Evolutionary conservation across 2,329 filamentous ascomycete species (phyloP), one percentile per base, ranked within the genome.

Genomic region (Ophiostoma populinum): DNA sequence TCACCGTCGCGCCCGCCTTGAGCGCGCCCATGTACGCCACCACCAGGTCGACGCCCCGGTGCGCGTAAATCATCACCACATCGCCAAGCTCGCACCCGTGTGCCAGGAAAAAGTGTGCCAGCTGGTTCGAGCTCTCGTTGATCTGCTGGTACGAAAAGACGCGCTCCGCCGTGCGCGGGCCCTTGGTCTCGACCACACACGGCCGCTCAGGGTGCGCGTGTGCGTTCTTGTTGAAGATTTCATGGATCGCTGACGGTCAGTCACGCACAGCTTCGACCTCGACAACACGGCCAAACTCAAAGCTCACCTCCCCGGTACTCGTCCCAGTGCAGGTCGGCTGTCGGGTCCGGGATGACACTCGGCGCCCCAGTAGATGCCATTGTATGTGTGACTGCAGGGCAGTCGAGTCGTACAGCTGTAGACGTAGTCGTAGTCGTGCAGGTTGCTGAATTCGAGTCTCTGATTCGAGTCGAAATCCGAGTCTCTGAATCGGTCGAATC

Each of bases 31-130:
- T 92, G 36, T 85, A 75, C 24, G 78, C 81, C 31, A 61, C 50
- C 28, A 71, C 61, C 10, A 73, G 53, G 19, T 71, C 65, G 22
- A 93, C 85, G 38, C 74, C 74, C 39, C 86, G 73, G 55, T 93
- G 70, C 37, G 82, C 82, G 51, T 75, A 94, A 43, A 90, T 80
- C 81, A 93, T 92, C 47, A 93, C 83, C 3, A 93, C 85, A 50
- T 95, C 85, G 7, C 83, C 85, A 45, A 73, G 63, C 40, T 74
- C 64, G 43, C 83, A 64, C 39, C 86, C 85, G 47, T 73, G 65
- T 34, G 76, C 63, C 36, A 79, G 68, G 15, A 94, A 65, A 50
- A 92, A 70, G 55, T 92, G 75, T 16, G 83, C 80, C 6, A 94
- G 55, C 13, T 72, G 64, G 51, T 92, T 92, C 20, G 81, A 79